Evolutionary conservation across 2,329 filamentous ascomycete species (phyloP).

Genomic region (Aspergillus sp.): DNA sequence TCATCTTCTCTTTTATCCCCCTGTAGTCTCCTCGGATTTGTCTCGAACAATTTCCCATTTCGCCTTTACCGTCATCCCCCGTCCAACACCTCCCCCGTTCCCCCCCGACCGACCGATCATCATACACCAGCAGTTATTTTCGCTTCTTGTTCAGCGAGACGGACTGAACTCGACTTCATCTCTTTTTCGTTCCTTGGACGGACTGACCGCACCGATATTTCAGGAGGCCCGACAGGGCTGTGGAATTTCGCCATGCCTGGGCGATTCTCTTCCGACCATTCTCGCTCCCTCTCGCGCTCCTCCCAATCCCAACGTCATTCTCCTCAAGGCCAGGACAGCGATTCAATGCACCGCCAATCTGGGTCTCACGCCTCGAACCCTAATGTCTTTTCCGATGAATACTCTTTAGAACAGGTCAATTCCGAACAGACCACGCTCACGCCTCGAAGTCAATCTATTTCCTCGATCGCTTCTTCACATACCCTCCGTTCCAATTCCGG

Average conservation of each 20-base stretch:
- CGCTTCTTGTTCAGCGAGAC: slow-evolving; percentile 11
- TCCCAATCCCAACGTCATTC: slow-evolving; percentile 19
- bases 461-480: slow-evolving; percentile 26
- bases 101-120: background rate
- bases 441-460: slow-evolving; percentile 21
- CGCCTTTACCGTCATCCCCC: slow-evolving; percentile 4
- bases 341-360: slow-evolving; percentile 23
- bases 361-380: slow-evolving; percentile 28
- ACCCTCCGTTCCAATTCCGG: slow-evolving; percentile 22
- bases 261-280: slow-evolving; percentile 29
- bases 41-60: background rate
- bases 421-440: slow-evolving; percentile 24
- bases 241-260: slow-evolving; percentile 31
- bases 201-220: slow-evolving; percentile 21
- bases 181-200: slow-evolving; percentile 6
- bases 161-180: slow-evolving; percentile 4
- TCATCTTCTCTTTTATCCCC: background rate
- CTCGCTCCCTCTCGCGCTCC: slow-evolving; percentile 27
- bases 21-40: background rate
- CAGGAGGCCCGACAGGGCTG: slow-evolving; percentile 32
- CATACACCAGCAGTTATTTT: background rate
- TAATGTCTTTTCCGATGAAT: slow-evolving; percentile 44
- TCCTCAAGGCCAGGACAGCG: slow-evolving; percentile 16
- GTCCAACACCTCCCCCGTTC: slow-evolving; percentile 5
- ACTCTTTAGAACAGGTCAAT: slow-evolving; percentile 37